These are phyloP conservation scores for Rhizophora mangle DNA, from an alignment of 345 rosid species.

Conservation along the genomic window DNA sequence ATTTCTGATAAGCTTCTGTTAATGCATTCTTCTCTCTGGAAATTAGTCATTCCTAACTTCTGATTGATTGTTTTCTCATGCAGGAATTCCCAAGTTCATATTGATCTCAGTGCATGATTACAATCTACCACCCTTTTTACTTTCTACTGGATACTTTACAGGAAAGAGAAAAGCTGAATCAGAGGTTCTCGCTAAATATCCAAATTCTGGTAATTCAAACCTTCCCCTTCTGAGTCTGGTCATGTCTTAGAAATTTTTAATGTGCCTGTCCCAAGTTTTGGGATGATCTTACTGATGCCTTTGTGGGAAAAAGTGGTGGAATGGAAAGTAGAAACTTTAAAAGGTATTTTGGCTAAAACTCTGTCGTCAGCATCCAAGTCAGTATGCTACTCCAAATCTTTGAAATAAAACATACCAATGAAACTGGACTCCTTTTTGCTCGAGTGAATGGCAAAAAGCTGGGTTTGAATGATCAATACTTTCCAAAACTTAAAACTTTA, in stretches of 20 bases:
- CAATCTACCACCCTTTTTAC: conserved; percentile 84
- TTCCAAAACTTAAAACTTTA: no score
- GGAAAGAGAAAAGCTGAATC: conserved; percentile 90
- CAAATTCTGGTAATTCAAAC: conserved; percentile 61
- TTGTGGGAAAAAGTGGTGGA: background rate
- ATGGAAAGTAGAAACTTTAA: background rate
- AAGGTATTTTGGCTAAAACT: background rate
- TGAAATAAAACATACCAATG: no score
- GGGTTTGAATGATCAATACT: no score
- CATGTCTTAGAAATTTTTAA: background rate
- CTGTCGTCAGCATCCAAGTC: background rate
- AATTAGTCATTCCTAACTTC: conserved; percentile 3
- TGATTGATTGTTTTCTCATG: conserved; percentile 7
- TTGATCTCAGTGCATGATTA: conserved; percentile 85
- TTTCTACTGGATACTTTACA: conserved; percentile 72
- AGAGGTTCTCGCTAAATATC: conserved; percentile 81
- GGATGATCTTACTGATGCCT: background rate
- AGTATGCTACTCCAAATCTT: background rate
- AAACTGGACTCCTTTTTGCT: no score
- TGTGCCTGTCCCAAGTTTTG: background rate
- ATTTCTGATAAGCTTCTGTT: background rate
- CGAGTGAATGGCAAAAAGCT: no score
- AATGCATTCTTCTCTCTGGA: background rate
- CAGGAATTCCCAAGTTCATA: conserved; percentile 82
- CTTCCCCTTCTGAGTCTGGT: background rate